A percentile compares a stretch with the other conserved stretches of the same genome.
phyloP scores from a whole-genome alignment of 2,329 filamentous ascomycete genomes.

The Ceratocystis ficicola region DNA sequence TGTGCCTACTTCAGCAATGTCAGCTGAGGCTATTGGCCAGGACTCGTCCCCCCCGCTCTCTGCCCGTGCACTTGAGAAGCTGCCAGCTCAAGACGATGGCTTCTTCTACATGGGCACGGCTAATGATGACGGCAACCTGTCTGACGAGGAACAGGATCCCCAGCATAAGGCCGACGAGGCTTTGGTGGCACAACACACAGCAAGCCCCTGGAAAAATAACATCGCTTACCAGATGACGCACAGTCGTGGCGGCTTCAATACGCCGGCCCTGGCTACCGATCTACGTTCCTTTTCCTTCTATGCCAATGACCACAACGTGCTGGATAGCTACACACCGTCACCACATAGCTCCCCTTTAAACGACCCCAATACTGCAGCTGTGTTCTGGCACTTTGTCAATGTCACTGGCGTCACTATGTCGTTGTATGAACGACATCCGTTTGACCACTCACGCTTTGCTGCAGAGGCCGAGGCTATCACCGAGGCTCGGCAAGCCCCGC shows the following conservation, averaged over 20 bases:
- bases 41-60: not conserved
- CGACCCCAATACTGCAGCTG: conserved; percentile 64
- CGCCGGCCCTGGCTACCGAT: conserved; percentile 31
- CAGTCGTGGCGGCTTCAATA: conserved; percentile 29
- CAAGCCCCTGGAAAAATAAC: not conserved
- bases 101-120: conserved; percentile 48
- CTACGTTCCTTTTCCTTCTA: conserved; percentile 40
- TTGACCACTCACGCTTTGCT: conserved; percentile 49
- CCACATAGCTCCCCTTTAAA: conserved; percentile 59
- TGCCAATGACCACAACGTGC: conserved; percentile 35
- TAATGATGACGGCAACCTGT: conserved; percentile 48
- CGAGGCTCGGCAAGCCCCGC: conserved; percentile 33
- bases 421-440: conserved; percentile 70
- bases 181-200: conserved; percentile 27
- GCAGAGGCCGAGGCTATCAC: conserved; percentile 44
- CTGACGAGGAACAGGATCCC: conserved; percentile 48
- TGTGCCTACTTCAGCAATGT: too few relatives aligned
- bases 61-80: not conserved
- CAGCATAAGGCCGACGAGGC: conserved; percentile 27
- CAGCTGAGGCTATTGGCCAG: too few relatives aligned
- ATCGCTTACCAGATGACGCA: conserved; percentile 11
- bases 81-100: conserved; percentile 22
- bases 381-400: conserved; percentile 87
- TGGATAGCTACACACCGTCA: conserved; percentile 56
- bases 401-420: conserved; percentile 79